Evolutionary conservation across 2,329 filamentous ascomycete species (phyloP).

Genomic region (Trichophaea hybrida): DNA sequence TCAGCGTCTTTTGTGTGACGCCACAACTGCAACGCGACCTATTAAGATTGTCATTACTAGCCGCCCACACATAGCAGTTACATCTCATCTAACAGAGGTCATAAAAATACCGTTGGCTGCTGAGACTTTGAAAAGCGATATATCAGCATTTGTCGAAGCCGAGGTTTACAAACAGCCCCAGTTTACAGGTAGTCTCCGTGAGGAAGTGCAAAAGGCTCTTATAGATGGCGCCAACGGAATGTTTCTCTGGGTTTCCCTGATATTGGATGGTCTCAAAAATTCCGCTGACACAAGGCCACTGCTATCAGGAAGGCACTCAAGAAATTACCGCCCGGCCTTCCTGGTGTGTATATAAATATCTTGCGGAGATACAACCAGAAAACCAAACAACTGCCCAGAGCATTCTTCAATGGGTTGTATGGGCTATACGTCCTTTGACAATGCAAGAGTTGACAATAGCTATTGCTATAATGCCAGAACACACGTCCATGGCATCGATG

Average conservation of each 20-base stretch:
- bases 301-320: not conserved
- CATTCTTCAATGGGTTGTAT: conserved; percentile 19
- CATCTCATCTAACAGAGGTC: not conserved
- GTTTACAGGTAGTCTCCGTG: not conserved
- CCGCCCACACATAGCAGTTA: conserved; percentile 3
- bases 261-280: conserved; percentile 6
- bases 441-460: conserved; percentile 21
- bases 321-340: not conserved
- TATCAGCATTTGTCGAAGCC: not conserved
- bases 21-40: not conserved
- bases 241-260: conserved; percentile 18
- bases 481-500: conserved; percentile 13
- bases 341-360: conserved; percentile 7
- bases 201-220: conserved; percentile 6
- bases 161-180: not conserved
- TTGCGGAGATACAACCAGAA: conserved; percentile 1
- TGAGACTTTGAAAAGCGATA: conserved; percentile 6
- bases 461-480: conserved; percentile 9
- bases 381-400: conserved; percentile 14
- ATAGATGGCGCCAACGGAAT: conserved; percentile 11
- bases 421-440: conserved; percentile 17
- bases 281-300: conserved; percentile 1
- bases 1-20: not conserved
- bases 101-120: conserved; percentile 2
- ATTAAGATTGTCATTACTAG: conserved; percentile 7